A percentile compares a stretch with the other conserved stretches of the same genome.
phyloP scores from a whole-genome alignment of 352 stramenopile genomes.

The Saprolegnia diclina region DNA sequence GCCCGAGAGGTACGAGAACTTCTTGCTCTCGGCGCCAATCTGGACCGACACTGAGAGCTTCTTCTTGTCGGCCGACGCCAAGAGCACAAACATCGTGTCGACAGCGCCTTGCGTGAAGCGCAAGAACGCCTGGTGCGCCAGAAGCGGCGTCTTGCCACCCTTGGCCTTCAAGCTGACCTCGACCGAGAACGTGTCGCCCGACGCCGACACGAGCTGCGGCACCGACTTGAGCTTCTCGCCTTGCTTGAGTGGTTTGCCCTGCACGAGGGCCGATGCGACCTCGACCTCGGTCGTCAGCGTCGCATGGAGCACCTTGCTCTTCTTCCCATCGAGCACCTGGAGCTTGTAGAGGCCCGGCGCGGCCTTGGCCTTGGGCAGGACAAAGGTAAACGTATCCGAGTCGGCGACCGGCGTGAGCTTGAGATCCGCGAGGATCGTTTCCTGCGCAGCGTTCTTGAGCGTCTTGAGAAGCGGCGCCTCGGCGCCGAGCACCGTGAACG shows the following conservation, averaged over 20 bases:
- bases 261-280: constrained; percentile 48
- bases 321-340: constrained; percentile 12
- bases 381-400: background rate
- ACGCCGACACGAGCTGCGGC: constrained; percentile 42
- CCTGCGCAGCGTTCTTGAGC: constrained; percentile 9
- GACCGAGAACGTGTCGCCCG: constrained; percentile 49
- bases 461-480: constrained; percentile 14
- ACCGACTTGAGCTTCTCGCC: constrained; percentile 55
- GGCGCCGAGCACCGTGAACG: constrained; percentile 5
- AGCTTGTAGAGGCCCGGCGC: constrained; percentile 21
- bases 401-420: background rate
- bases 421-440: constrained; percentile 14
- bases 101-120: constrained; percentile 65
- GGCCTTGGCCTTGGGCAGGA: background rate
- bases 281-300: constrained; percentile 53
- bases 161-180: constrained; percentile 53
- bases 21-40: constrained; percentile 67
- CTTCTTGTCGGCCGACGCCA: constrained; percentile 32
- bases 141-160: constrained; percentile 48
- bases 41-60: constrained; percentile 44
- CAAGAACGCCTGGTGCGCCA: constrained; percentile 73
- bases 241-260: constrained; percentile 42
- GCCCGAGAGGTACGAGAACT: constrained; percentile 77
- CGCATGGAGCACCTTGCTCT: constrained; percentile 23
- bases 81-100: constrained; percentile 70